Conservation (phyloP, 176 grass and related monocot species). For the Cocos nucifera region DNA sequence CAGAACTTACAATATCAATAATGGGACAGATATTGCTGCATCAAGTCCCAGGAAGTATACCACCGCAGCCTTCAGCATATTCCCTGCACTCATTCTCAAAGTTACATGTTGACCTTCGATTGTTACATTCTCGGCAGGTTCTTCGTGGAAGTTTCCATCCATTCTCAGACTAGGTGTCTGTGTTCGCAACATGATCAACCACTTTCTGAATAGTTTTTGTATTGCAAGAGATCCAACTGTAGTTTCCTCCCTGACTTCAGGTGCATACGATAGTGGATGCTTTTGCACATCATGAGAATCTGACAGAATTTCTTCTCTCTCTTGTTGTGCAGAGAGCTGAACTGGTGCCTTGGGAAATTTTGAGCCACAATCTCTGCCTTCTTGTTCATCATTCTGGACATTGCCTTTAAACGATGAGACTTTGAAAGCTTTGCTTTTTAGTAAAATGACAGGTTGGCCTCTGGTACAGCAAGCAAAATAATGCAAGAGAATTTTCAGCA, state of each 20-base stretch:
- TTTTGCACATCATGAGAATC: conserved; percentile 20
- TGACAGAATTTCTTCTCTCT: conserved; percentile 17
- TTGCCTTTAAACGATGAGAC: conserved; percentile 24
- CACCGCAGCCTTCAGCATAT: conserved; percentile 10
- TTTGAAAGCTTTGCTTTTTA: conserved; percentile 15
- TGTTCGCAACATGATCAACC: conserved; percentile 20
- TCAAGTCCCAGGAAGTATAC: conserved; percentile 13
- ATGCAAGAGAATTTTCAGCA: neutral
- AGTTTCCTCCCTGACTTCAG: conserved; percentile 1
- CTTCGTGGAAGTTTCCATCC: conserved; percentile 11
- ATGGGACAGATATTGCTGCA: conserved; percentile 22
- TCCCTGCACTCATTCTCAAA: conserved; percentile 1
- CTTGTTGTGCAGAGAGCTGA: conserved; percentile 16
- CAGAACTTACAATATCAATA: conserved; percentile 22
- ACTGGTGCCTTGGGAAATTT: conserved; percentile 18
- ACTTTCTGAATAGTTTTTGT: conserved; percentile 14
- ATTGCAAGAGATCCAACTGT: conserved; percentile 21
- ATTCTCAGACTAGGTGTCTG: conserved; percentile 9
- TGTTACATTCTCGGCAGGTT: conserved; percentile 1
- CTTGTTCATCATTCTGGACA: conserved; percentile 9
- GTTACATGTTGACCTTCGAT: conserved; percentile 4
- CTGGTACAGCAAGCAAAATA: neutral
- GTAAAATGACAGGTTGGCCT: neutral
- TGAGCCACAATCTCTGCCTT: conserved; percentile 2
- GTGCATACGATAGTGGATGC: conserved; percentile 4